Conservation (phyloP, 2,329 filamentous ascomycete species). For the Colletotrichum sojae region DNA sequence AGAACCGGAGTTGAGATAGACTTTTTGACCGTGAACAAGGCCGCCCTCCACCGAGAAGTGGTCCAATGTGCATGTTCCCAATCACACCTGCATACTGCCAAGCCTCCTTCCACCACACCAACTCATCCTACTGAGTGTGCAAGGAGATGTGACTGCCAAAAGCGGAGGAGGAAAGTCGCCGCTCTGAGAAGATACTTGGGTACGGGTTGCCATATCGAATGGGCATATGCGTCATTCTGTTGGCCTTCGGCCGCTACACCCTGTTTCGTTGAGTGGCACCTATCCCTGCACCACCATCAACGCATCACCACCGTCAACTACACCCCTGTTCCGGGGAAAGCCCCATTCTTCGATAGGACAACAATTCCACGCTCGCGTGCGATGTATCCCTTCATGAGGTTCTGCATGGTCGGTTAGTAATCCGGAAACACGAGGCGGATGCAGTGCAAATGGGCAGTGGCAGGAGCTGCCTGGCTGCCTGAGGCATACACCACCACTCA, state of each 20-base stretch:
- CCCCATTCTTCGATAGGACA: constrained; percentile 91
- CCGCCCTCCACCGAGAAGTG: constrained; percentile 2
- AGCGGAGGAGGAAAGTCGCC: not conserved
- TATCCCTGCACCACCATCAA: constrained; percentile 3
- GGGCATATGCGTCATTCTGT: not conserved
- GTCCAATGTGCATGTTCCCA: constrained; percentile 12
- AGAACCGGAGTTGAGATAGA: constrained; percentile 24
- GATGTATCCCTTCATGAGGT: constrained; percentile 98
- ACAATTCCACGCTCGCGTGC: constrained; percentile 90
- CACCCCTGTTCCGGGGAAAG: constrained; percentile 91
- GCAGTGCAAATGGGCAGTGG: not conserved
- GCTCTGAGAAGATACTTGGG: not conserved
- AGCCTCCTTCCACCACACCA: constrained; percentile 3
- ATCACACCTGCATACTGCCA: not conserved
- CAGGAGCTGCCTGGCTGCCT: constrained; percentile 6
- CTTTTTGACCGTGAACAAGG: constrained; percentile 19
- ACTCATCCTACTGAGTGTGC: not conserved
- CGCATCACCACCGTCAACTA: constrained; percentile 48
- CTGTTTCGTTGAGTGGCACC: not conserved
- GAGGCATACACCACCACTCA: not conserved
- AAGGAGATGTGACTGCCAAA: constrained; percentile 3
- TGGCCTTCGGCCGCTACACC: constrained; percentile 4
- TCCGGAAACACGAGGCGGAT: constrained; percentile 43
- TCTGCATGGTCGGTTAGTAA: constrained; percentile 67
- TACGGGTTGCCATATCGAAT: not conserved